Conservation (phyloP, 2,329 filamentous ascomycete species). For the Verticillium nonalfalfae region DNA sequence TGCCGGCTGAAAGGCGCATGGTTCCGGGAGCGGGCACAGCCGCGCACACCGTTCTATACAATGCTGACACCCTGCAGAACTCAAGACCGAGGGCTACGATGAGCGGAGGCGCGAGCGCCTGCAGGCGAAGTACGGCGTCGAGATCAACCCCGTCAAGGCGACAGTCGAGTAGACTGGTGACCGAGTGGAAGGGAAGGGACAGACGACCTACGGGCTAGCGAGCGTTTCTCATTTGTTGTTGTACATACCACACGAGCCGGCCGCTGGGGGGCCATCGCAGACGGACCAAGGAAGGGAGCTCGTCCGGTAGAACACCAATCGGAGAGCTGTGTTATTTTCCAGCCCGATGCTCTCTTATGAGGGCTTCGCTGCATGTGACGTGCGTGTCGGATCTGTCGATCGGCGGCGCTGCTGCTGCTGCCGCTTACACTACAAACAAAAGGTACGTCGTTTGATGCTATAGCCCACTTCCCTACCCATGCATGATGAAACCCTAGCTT, state of each 20-base stretch:
- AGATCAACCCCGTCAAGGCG: slow-evolving; percentile 62
- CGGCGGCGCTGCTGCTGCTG: slow-evolving; percentile 1
- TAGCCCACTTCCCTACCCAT: slow-evolving; percentile 5
- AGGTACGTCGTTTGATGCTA: slow-evolving; percentile 15
- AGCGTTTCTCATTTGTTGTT: slow-evolving; percentile 10
- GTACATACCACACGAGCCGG: slow-evolving; percentile 12
- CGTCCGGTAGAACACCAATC: slow-evolving; percentile 23
- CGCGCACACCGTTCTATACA: too few species aligned
- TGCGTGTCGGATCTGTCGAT: slow-evolving; percentile 5
- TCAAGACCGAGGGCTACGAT: slow-evolving; percentile 74
- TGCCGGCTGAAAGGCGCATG: neutral
- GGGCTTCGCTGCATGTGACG: slow-evolving; percentile 7
- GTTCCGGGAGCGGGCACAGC: too few species aligned
- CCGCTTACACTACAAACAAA: neutral
- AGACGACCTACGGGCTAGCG: neutral
- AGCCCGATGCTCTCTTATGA: slow-evolving; percentile 4
- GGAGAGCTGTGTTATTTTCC: slow-evolving; percentile 19
- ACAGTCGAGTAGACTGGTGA: slow-evolving; percentile 30
- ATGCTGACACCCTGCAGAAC: slow-evolving; percentile 40
- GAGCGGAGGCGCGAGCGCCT: slow-evolving; percentile 77
- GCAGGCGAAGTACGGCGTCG: slow-evolving; percentile 82
- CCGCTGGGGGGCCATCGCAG: slow-evolving; percentile 1
- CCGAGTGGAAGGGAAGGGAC: neutral
- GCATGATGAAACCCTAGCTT: slow-evolving; percentile 31
- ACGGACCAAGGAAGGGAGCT: slow-evolving; percentile 10